Evolutionary conservation across 2,329 filamentous ascomycete genomes (phyloP), one percentile per base, ranked within the genome.

Genomic region (Fusarium hostae): DNA sequence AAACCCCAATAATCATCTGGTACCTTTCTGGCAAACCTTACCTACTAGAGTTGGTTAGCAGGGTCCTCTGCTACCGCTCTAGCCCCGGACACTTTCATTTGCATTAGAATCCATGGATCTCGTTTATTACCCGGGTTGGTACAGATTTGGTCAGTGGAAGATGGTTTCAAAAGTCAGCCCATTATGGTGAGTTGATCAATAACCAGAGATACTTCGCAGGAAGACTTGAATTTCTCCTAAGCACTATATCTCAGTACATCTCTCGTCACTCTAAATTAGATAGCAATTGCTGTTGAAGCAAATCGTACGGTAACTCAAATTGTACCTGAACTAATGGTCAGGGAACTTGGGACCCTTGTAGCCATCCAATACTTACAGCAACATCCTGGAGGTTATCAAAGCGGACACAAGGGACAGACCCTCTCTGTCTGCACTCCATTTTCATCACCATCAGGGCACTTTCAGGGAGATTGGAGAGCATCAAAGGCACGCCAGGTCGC

Each of bases 81-180:
- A 68, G 66, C 64, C 52, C 64, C 65, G 24, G 58, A 68, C 58
- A 54, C 66, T 62, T 68, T 63, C 66, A 63, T 68, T 68, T 51
- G 44, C 57, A 68, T 68, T 51, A 37, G 39, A 43, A 35, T 32
- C 34, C 56, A 67, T 56, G 55, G 51, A 57, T 51, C 57, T 63
- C 24, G 39, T 65, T 65, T 61, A 68, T 63, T 47, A 45, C 57
- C 63, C 30, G 47, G 43, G 16, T 43, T 34, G 24, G 48, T 63
- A 68, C 41, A 43, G 24, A 50, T 22, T 40, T 47, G 43, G 41
- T 55, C 20, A 15, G 44, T 34, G 18, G 18, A 24, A 39, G 68
- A 45, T 54, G 32, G 48, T 20, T 45, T 45, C 35, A 30, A 40
- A 47, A 56, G 30, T 54, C 48, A 60, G 28, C 47, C 41, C 39